Conservation (phyloP, 495 filamentous ascomycete genomes). For the Paragyromitra xinjiangensis region DNA sequence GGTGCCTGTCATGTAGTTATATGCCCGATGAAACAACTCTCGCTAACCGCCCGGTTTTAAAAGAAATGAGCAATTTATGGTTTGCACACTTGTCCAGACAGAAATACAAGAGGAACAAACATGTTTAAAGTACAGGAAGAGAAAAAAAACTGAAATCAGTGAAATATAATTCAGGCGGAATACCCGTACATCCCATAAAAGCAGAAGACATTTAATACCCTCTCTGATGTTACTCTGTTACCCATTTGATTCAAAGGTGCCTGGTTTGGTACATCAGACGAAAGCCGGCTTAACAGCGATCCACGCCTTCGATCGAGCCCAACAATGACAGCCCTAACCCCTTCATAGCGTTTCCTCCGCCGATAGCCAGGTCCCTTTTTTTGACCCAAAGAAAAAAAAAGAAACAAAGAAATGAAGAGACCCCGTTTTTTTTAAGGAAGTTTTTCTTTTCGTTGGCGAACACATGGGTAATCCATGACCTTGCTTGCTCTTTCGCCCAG, state of each 20-base stretch:
- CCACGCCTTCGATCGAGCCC: constrained; percentile 34
- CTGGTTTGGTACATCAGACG: constrained; percentile 53
- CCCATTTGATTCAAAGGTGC: constrained; percentile 48
- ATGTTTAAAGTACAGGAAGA: constrained; percentile 47
- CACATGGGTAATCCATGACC: constrained; percentile 46
- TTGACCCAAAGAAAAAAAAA: constrained; percentile 48
- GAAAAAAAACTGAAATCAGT: constrained; percentile 46
- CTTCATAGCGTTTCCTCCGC: constrained; percentile 20
- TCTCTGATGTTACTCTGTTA: constrained; percentile 40
- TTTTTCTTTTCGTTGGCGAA: constrained; percentile 54
- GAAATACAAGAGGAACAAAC: constrained; percentile 52
- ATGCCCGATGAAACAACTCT: constrained; percentile 46
- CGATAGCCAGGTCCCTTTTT: constrained; percentile 41
- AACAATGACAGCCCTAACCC: constrained; percentile 35
- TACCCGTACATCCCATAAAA: constrained; percentile 54
- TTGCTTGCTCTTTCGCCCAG: constrained; percentile 46
- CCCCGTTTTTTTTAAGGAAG: constrained; percentile 48
- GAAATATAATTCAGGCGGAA: constrained; percentile 54
- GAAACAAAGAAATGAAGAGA: constrained; percentile 45
- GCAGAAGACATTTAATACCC: constrained; percentile 51
- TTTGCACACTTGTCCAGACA: constrained; percentile 40
- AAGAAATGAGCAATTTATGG: constrained; percentile 53
- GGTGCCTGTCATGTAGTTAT: constrained; percentile 45
- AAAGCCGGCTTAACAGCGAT: constrained; percentile 49
- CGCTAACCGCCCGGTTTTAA: constrained; percentile 42